Conservation (phyloP, 306 rosid genomes). For the Pterocarpus macrocarpus region DNA sequence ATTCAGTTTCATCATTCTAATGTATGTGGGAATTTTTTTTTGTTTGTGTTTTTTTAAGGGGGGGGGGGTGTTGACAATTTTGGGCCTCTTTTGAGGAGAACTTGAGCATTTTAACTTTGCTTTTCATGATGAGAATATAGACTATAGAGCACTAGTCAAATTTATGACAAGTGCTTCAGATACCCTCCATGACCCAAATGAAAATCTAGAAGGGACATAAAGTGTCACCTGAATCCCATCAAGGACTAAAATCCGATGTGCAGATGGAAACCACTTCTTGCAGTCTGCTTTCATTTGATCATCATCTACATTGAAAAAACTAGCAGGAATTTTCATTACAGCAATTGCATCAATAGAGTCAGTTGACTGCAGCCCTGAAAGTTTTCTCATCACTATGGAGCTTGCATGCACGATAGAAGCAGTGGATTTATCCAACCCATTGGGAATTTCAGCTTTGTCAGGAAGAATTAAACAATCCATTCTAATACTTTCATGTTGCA, state of each 20-base stretch:
- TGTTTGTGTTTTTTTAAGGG: neutral
- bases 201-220: constrained; percentile 23
- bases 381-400: constrained; percentile 75
- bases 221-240: constrained; percentile 85
- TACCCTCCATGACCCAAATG: neutral
- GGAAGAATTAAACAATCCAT: constrained; percentile 81
- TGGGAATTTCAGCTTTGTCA: constrained; percentile 69
- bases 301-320: constrained; percentile 58
- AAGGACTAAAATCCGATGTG: constrained; percentile 83
- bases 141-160: neutral
- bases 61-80: neutral
- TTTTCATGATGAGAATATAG: constrained; percentile 29
- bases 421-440: constrained; percentile 61
- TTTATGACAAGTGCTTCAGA: neutral
- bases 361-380: constrained; percentile 79
- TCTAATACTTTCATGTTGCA: constrained; percentile 56
- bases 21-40: neutral
- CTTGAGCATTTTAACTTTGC: neutral
- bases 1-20: neutral
- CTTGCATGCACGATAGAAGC: constrained; percentile 68
- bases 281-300: constrained; percentile 51
- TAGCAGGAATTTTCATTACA: constrained; percentile 74
- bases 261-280: constrained; percentile 63
- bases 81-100: neutral
- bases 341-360: constrained; percentile 87